These are phyloP conservation scores for Nicotiana sylvestris DNA, from an alignment of 257 asterid genomes.

Conservation along the genomic window DNA sequence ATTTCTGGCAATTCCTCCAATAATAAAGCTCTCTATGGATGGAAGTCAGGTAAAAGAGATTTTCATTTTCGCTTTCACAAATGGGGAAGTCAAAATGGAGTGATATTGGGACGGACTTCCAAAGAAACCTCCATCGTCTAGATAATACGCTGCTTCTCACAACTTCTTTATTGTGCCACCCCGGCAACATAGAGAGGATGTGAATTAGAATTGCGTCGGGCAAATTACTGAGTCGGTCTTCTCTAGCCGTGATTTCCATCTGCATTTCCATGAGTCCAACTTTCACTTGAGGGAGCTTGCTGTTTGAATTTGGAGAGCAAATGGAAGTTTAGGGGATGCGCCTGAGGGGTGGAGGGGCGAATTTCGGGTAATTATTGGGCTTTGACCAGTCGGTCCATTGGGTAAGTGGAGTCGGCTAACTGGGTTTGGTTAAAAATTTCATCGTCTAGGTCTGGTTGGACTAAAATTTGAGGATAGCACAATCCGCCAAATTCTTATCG, in stretches of 20 bases:
- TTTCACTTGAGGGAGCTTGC: background rate
- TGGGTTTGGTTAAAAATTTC: too few species aligned
- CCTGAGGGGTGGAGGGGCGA: too few species aligned
- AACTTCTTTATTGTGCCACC: background rate
- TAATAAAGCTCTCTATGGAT: background rate
- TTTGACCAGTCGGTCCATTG: too few species aligned
- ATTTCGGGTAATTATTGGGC: too few species aligned
- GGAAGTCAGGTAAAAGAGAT: background rate
- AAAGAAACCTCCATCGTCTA: background rate
- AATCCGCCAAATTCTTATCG: too few species aligned
- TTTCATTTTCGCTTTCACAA: background rate
- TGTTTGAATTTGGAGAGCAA: too few species aligned
- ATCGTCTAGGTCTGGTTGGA: too few species aligned
- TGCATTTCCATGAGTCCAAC: background rate
- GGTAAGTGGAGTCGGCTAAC: too few species aligned
- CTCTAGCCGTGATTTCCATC: background rate
- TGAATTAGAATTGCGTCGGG: background rate
- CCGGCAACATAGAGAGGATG: background rate
- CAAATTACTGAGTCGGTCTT: background rate
- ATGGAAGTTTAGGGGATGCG: too few species aligned
- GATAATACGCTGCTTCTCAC: background rate
- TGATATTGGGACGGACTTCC: background rate
- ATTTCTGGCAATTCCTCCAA: background rate
- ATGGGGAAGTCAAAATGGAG: background rate
- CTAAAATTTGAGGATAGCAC: too few species aligned